Evolutionary conservation across 176 grass and related monocot genomes (phyloP).

Genomic region (Poa pratensis): DNA sequence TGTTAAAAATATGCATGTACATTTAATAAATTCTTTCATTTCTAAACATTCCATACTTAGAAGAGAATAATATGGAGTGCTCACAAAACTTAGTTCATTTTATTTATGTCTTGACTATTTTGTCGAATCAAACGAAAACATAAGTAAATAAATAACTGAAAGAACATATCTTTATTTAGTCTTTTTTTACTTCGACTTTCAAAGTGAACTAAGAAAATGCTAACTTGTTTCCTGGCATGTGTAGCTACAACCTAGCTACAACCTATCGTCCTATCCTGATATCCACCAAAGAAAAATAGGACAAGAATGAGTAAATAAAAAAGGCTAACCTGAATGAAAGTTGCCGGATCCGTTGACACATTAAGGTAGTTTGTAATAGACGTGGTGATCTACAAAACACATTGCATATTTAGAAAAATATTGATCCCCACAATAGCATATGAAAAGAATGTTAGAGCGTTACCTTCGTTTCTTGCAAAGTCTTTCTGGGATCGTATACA

Average conservation of each 20-base stretch:
- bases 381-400: constrained; percentile 36
- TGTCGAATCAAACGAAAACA: not conserved
- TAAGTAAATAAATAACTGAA: not conserved
- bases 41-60: not conserved
- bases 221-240: constrained; percentile 8
- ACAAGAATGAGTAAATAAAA: not conserved
- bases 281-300: not conserved
- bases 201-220: not conserved
- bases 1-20: not conserved
- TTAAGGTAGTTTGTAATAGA: constrained; percentile 58
- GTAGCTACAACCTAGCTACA: not conserved
- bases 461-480: constrained; percentile 54
- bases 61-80: not conserved
- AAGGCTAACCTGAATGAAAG: constrained; percentile 66
- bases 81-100: not conserved
- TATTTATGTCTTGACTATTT: not conserved
- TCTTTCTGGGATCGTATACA: constrained; percentile 47
- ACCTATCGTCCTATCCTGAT: constrained; percentile 42
- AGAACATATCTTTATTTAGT: not conserved
- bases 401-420: not conserved
- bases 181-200: not conserved
- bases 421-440: not conserved
- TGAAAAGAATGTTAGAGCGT: not conserved
- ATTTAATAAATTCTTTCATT: not conserved
- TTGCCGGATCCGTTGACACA: constrained; percentile 70